phyloP scores from a whole-genome alignment of 2,329 filamentous ascomycete species.

The Fusarium bulbicola region DNA sequence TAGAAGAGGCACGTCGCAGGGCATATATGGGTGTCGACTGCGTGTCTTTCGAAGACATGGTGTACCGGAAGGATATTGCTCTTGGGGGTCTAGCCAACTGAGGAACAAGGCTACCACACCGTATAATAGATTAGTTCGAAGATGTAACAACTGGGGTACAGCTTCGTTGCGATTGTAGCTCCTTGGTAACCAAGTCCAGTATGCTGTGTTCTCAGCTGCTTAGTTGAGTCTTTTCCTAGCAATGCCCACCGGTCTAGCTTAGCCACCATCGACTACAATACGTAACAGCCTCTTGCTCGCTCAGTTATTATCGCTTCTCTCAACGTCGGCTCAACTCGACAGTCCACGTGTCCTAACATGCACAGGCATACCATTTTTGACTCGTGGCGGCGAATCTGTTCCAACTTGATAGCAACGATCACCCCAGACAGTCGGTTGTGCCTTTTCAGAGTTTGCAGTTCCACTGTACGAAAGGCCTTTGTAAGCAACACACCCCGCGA shows the following conservation, averaged over 20 bases:
- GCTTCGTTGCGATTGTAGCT: background rate
- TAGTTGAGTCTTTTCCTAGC: background rate
- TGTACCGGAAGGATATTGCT: slow-evolving; percentile 87
- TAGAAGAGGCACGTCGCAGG: slow-evolving; percentile 80
- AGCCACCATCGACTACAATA: background rate
- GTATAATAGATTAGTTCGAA: background rate
- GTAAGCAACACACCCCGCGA: background rate
- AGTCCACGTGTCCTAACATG: slow-evolving; percentile 36
- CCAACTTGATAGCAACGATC: slow-evolving; percentile 52
- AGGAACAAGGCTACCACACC: background rate
- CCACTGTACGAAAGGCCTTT: background rate
- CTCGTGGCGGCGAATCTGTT: slow-evolving; percentile 42
- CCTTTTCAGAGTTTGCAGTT: background rate
- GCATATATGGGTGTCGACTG: slow-evolving; percentile 76
- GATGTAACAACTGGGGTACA: background rate
- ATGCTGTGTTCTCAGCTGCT: background rate
- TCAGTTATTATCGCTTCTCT: background rate
- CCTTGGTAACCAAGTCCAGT: background rate
- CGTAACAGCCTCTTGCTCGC: background rate
- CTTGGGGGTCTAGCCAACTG: slow-evolving; percentile 43
- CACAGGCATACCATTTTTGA: slow-evolving; percentile 52
- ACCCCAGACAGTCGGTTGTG: slow-evolving; percentile 44
- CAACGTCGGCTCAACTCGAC: background rate
- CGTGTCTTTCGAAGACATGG: slow-evolving; percentile 83
- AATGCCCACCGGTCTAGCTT: background rate